Evolutionary conservation across 108 stramenopile genomes (phyloP).

Genomic region (Cyclotella sp.): DNA sequence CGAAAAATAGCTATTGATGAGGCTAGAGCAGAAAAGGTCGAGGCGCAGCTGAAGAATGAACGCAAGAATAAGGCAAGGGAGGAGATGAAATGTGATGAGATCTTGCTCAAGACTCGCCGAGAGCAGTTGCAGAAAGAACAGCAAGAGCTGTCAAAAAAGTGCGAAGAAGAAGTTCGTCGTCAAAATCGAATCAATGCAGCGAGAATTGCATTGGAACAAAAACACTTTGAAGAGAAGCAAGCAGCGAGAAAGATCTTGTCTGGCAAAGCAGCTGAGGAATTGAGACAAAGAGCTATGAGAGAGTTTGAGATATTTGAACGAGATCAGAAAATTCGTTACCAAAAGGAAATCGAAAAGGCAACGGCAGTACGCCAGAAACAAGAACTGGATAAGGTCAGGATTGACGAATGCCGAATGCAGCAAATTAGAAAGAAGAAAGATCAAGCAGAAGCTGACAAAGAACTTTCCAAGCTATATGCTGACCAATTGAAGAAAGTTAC

Average conservation of each 20-base stretch:
- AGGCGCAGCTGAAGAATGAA: slow-evolving; percentile 40
- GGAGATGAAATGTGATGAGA: slow-evolving; percentile 46
- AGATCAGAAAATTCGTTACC: slow-evolving; percentile 40
- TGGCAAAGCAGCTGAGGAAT: slow-evolving; percentile 63
- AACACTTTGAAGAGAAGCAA: slow-evolving; percentile 66
- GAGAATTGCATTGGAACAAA: slow-evolving; percentile 56
- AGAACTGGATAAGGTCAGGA: slow-evolving; percentile 22
- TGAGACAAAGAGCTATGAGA: slow-evolving; percentile 46
- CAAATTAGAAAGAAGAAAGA: slow-evolving; percentile 48
- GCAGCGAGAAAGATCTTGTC: slow-evolving; percentile 60
- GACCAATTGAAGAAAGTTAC: slow-evolving; percentile 37
- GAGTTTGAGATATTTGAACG: slow-evolving; percentile 66
- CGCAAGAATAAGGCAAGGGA: slow-evolving; percentile 39
- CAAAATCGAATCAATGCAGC: slow-evolving; percentile 58
- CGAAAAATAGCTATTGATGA: slow-evolving; percentile 51
- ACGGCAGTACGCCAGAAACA: slow-evolving; percentile 25
- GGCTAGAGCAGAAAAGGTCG: slow-evolving; percentile 11
- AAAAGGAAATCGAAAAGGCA: slow-evolving; percentile 42
- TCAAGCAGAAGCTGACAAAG: slow-evolving; percentile 33
- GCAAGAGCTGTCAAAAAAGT: slow-evolving; percentile 44
- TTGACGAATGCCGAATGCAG: slow-evolving; percentile 48
- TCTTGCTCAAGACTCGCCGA: slow-evolving; percentile 28
- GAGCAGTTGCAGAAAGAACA: slow-evolving; percentile 45
- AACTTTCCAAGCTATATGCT: slow-evolving; percentile 42
- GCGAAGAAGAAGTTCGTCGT: slow-evolving; percentile 57